Evolutionary conservation across 2,329 filamentous ascomycete genomes (phyloP), one percentile per base, ranked within the genome.

Genomic region (Pseudopithomyces maydicus): DNA sequence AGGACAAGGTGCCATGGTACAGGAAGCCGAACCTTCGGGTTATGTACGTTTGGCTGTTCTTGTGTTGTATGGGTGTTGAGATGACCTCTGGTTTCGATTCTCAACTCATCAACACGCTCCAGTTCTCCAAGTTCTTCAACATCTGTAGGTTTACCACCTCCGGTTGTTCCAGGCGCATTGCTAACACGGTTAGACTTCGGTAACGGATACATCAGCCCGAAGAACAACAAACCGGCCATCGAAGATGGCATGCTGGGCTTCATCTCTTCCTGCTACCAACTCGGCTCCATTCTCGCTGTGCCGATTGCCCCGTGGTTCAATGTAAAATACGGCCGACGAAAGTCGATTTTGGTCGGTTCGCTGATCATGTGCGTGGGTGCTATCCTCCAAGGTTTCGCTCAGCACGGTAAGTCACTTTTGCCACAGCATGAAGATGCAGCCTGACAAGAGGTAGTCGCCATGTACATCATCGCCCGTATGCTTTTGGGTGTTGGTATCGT

Each of bases 401-500:
- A 74, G 53, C 68, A 73, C 45, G 56, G 71, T 72, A 62, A 51
- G 69, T 44, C 32, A 23, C 17, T 1, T 35, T 14, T 11, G 17
- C 1, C 0, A 43, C 23, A 17, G 8, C 15, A 2, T 6, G 26
- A n/a, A 20, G 8, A 42, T 22, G 20, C 36, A 36, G 8, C 2
- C 52, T 64, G 42, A 64, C 20, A 12, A 39, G 8, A 17, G 12
- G 3, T n/a, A 75, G 73, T 73, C 29, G 81, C 71, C 36, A 87
- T 87, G 85, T 88, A 86, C 64, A 83, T 87, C 59, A 73, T 86
- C 19, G 79, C 85, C 12, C 82, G 85, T 54, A 79, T 85, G 56
- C 75, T 88, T 23, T 80, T 88, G n/a, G 85, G 85, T 15, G 81
- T 84, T 22, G 85, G 85, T n/a, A 84, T 88, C 46, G 81, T 83